These are phyloP conservation scores for Stagonosporopsis vannaccii DNA, from an alignment of 2,329 filamentous ascomycete species.

Conservation along the genomic window DNA sequence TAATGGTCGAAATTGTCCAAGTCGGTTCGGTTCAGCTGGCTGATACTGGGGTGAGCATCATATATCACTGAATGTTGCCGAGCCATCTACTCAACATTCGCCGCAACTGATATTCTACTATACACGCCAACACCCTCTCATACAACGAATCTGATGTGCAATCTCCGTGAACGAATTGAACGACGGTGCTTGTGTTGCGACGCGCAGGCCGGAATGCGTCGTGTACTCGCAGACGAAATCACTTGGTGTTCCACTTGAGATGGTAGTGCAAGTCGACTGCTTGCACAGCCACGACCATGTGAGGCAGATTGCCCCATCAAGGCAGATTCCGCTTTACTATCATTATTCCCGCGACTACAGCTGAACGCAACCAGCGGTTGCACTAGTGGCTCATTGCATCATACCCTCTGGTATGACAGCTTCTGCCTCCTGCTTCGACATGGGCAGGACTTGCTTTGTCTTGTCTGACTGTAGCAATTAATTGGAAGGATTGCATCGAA, in stretches of 20 bases:
- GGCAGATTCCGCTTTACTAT: constrained; percentile 29
- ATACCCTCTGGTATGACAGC: constrained; percentile 1
- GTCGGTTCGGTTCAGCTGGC: constrained; percentile 1
- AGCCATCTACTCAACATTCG: not conserved
- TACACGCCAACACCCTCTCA: not conserved
- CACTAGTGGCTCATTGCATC: constrained; percentile 1
- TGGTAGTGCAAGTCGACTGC: not conserved
- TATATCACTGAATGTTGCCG: constrained; percentile 6
- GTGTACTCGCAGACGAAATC: constrained; percentile 16
- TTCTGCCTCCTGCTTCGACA: not conserved
- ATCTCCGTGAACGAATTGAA: constrained; percentile 2
- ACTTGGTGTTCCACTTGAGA: constrained; percentile 3
- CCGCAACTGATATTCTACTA: not conserved
- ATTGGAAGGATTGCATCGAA: not conserved
- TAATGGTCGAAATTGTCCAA: not conserved
- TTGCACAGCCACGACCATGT: constrained; percentile 34
- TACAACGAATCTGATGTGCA: not conserved
- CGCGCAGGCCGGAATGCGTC: constrained; percentile 20
- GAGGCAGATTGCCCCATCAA: constrained; percentile 31
- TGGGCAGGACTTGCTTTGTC: not conserved
- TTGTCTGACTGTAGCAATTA: not conserved
- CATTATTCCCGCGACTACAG: constrained; percentile 15
- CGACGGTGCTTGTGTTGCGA: constrained; percentile 13
- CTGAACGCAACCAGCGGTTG: not conserved
- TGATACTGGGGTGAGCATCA: not conserved